A percentile compares a stretch with the other conserved stretches of the same genome.
These are phyloP conservation scores for Malassezia equina DNA, from an alignment of 1,284 basidiomycete genomes.

Conservation along the genomic window DNA sequence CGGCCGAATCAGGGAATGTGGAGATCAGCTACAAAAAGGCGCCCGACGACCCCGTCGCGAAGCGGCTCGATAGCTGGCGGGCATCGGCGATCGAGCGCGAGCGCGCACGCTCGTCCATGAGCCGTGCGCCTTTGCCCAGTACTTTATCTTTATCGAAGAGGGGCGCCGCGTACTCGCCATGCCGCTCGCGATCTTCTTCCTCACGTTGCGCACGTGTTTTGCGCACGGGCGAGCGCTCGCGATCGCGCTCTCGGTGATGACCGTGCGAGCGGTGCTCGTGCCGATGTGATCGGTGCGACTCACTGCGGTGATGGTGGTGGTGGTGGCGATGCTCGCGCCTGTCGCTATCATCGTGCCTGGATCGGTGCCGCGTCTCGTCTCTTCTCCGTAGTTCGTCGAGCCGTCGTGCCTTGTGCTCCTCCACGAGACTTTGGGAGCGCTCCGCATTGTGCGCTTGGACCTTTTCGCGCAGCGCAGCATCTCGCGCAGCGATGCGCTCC, in stretches of 20 bases:
- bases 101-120: constrained; percentile 16
- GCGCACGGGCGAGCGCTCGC: constrained; percentile 3
- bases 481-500: constrained; percentile 4
- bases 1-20: constrained; percentile 2
- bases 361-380: not conserved
- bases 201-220: constrained; percentile 16
- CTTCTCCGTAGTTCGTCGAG: not conserved
- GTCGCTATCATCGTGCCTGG: not conserved
- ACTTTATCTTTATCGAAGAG: constrained; percentile 18
- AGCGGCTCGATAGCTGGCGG: constrained; percentile 7
- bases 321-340: not conserved
- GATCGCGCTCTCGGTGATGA: not conserved
- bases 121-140: constrained; percentile 12
- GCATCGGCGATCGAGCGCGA: constrained; percentile 9
- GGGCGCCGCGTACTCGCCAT: not conserved
- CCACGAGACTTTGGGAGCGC: constrained; percentile 1
- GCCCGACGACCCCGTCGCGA: constrained; percentile 4
- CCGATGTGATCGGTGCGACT: not conserved
- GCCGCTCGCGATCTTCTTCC: constrained; percentile 2
- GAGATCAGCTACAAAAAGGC: constrained; percentile 10
- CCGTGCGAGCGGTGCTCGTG: not conserved
- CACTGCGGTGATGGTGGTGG: too few species aligned
- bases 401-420: constrained; percentile 8
- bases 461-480: constrained; percentile 9
- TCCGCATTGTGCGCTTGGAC: not conserved